Evolutionary conservation across 2,329 filamentous ascomycete genomes (phyloP).

Genomic region (Biscogniauxia marginata): DNA sequence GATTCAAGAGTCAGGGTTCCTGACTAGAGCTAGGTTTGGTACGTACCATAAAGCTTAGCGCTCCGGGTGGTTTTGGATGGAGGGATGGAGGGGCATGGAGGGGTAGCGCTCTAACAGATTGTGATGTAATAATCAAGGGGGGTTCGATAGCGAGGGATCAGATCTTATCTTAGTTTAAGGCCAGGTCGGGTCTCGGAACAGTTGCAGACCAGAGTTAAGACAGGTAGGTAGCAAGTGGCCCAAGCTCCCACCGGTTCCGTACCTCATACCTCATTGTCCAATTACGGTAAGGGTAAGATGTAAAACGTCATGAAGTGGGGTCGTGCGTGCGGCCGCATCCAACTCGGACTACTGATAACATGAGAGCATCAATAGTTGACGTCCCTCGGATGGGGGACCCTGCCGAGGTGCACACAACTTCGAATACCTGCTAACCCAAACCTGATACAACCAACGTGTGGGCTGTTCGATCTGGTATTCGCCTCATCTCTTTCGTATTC

Average conservation of each 20-base stretch:
- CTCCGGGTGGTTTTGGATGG: too few relatives aligned
- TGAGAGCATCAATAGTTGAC: not conserved
- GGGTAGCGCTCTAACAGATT: conserved; percentile 4
- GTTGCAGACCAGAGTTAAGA: too few relatives aligned
- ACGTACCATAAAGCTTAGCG: too few relatives aligned
- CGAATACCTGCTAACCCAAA: too few relatives aligned
- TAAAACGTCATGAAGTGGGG: not conserved
- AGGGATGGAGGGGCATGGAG: not conserved
- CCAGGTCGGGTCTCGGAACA: too few relatives aligned
- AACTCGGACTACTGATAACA: not conserved
- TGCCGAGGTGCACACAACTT: not conserved
- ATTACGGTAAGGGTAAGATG: conserved; percentile 4
- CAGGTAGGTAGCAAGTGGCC: not conserved
- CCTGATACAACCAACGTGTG: not conserved
- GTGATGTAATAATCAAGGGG: conserved; percentile 5
- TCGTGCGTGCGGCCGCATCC: not conserved
- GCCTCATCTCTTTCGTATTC: not conserved
- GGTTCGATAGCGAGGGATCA: conserved; percentile 5
- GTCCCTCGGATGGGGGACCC: not conserved
- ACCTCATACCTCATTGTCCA: not conserved
- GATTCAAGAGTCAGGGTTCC: not conserved
- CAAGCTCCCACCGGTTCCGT: not conserved
- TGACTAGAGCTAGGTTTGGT: not conserved
- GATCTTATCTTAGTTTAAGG: too few relatives aligned
- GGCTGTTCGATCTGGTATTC: not conserved